phyloP scores from a whole-genome alignment of 805 yeast species.

The Cyberlindnera saturnus region DNA sequence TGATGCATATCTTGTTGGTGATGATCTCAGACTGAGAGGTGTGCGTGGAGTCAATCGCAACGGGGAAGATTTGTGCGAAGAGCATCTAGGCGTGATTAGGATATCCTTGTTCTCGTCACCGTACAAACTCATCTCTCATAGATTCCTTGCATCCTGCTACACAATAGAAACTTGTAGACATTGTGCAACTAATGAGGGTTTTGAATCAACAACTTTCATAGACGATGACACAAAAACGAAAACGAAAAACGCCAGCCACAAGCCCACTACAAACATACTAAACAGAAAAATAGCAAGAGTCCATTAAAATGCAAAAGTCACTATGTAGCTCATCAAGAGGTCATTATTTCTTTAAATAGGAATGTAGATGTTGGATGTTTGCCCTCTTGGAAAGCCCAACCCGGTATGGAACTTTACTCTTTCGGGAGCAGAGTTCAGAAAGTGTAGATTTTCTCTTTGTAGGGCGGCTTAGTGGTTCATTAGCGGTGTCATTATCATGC shows the following conservation, averaged over 20 bases:
- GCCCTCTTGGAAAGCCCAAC: constrained; percentile 23
- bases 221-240: no score
- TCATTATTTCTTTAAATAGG: constrained; percentile 9
- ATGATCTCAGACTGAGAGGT: background rate
- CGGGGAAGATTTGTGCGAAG: background rate
- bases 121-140: background rate
- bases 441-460: constrained; percentile 10
- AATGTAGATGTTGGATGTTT: constrained; percentile 16
- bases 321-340: background rate
- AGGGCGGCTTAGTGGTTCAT: background rate
- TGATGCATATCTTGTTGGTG: background rate
- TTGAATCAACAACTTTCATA: no score
- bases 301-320: background rate
- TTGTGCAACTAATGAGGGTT: no score
- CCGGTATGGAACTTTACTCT: constrained; percentile 10
- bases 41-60: no score
- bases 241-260: no score
- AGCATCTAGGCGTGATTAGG: background rate
- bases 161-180: no score
- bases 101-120: background rate
- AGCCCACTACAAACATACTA: no score
- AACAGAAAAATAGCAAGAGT: background rate
- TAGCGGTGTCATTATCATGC: background rate
- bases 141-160: no score
- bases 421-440: constrained; percentile 11